Percentiles rank a stretch among this genome's conserved stretches.
phyloP scores from a whole-genome alignment of 306 rosid species.

The Vigna nakashimae region DNA sequence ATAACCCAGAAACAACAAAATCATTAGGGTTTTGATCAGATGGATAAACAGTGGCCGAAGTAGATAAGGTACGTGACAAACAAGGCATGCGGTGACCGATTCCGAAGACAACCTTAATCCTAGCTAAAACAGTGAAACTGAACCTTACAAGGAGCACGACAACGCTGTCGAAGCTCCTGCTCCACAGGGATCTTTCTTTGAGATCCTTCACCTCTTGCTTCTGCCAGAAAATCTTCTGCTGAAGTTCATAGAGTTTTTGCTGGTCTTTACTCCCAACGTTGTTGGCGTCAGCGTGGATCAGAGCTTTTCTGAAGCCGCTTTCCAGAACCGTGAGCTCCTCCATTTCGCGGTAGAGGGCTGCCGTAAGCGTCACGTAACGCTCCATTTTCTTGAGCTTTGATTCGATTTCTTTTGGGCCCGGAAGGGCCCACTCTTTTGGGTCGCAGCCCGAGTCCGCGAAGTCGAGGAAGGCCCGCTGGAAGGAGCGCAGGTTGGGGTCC shows the following conservation, averaged over 20 bases:
- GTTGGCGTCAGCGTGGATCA: slow-evolving; percentile 36
- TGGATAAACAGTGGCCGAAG: slow-evolving; percentile 83
- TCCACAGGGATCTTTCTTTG: slow-evolving; percentile 82
- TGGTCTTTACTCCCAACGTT: slow-evolving; percentile 52
- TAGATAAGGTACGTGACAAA: slow-evolving; percentile 71
- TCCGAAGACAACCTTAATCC: slow-evolving; percentile 82
- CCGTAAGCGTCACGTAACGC: slow-evolving; percentile 73
- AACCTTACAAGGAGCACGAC: slow-evolving; percentile 68
- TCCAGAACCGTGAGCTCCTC: slow-evolving; percentile 74
- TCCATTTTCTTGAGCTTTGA: slow-evolving; percentile 70
- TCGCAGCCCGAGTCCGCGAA: slow-evolving; percentile 78
- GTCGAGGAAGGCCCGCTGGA: slow-evolving; percentile 53
- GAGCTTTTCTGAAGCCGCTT: slow-evolving; percentile 55
- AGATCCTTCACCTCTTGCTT: slow-evolving; percentile 82
- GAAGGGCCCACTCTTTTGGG: slow-evolving; percentile 61
- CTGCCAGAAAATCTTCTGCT: slow-evolving; percentile 87
- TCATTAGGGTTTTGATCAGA: slow-evolving; percentile 60
- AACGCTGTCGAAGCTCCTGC: slow-evolving; percentile 68
- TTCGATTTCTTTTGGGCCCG: slow-evolving; percentile 69
- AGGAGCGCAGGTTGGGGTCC: slow-evolving; percentile 50
- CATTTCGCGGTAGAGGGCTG: slow-evolving; percentile 69
- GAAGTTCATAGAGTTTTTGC: slow-evolving; percentile 68
- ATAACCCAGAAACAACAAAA: slow-evolving; percentile 55
- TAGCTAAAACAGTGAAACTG: slow-evolving; percentile 70
- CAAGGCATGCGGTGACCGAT: slow-evolving; percentile 54